Conservation (phyloP, 2,329 filamentous ascomycete species). For the Arthrocladium fulminans region DNA sequence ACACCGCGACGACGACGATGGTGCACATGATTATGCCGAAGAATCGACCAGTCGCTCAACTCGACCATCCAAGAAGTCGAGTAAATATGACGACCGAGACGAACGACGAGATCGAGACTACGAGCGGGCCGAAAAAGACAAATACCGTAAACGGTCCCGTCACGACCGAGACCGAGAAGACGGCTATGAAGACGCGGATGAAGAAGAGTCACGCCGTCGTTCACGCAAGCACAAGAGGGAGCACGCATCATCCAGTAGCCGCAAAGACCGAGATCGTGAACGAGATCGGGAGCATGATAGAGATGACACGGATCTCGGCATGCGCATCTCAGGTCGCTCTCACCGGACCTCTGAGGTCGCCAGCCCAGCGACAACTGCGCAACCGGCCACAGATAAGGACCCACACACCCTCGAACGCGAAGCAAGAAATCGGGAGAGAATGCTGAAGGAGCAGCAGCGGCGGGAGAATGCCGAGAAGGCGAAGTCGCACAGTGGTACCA, state of each 20-base stretch:
- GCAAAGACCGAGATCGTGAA: conserved; percentile 25
- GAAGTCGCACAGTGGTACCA: too few species aligned
- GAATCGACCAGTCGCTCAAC: conserved; percentile 1
- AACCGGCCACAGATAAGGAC: conserved; percentile 35
- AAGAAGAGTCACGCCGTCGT: conserved; percentile 12
- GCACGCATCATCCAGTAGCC: conserved; percentile 39
- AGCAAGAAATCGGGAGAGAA: conserved; percentile 52
- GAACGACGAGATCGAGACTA: conserved; percentile 26
- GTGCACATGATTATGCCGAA: conserved; percentile 28
- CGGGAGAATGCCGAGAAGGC: conserved; percentile 45
- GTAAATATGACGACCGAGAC: conserved; percentile 13
- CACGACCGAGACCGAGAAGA: conserved; percentile 13
- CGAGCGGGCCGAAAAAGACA: conserved; percentile 20
- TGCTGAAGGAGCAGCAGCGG: conserved; percentile 58
- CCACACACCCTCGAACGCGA: conserved; percentile 66
- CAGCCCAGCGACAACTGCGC: conserved; percentile 2
- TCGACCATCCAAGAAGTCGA: background rate
- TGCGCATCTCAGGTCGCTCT: conserved; percentile 21
- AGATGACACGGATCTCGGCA: conserved; percentile 15
- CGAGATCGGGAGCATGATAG: conserved; percentile 10
- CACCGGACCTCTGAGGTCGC: conserved; percentile 16
- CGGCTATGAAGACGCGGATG: conserved; percentile 10
- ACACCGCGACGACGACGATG: conserved; percentile 24
- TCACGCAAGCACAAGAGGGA: conserved; percentile 36
- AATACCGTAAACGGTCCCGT: conserved; percentile 14